Evolutionary conservation across 2,329 filamentous ascomycete species (phyloP).

Genomic region (Aspergillus pseudotamarii): DNA sequence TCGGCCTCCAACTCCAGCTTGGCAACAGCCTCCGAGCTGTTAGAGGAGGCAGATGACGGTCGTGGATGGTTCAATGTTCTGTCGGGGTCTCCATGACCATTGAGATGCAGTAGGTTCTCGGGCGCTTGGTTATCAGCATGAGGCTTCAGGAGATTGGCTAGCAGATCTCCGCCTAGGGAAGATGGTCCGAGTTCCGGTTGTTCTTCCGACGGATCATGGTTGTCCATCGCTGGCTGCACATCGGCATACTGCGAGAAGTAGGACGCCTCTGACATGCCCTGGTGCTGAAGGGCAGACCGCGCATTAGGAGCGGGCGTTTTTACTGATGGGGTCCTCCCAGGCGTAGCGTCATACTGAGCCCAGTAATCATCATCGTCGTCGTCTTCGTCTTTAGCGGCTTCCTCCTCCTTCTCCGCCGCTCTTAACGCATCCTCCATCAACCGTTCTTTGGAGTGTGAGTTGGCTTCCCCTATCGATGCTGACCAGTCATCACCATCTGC

Average conservation of each 20-base stretch:
- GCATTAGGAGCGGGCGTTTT: constrained; percentile 38
- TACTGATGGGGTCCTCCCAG: constrained; percentile 52
- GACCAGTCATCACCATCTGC: constrained; percentile 58
- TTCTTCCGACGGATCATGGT: constrained; percentile 63
- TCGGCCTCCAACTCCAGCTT: constrained; percentile 58
- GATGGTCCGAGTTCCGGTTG: constrained; percentile 51
- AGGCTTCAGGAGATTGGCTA: constrained; percentile 45
- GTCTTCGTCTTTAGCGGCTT: constrained; percentile 29
- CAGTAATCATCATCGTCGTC: constrained; percentile 65
- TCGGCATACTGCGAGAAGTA: constrained; percentile 65
- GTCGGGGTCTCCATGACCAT: constrained; percentile 28
- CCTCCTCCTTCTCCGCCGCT: constrained; percentile 29
- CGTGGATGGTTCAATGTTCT: constrained; percentile 45
- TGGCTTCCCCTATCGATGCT: constrained; percentile 56
- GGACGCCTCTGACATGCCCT: constrained; percentile 54
- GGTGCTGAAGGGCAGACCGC: constrained; percentile 28
- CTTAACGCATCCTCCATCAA: constrained; percentile 40
- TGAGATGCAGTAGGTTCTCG: constrained; percentile 25
- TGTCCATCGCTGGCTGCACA: constrained; percentile 67
- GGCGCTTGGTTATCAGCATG: constrained; percentile 35
- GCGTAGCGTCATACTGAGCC: constrained; percentile 64
- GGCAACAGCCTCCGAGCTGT: constrained; percentile 54
- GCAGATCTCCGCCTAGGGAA: constrained; percentile 57
- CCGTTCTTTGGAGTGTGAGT: constrained; percentile 46
- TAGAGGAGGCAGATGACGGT: constrained; percentile 45